Conservation (phyloP, 495 filamentous ascomycete species). For the Thermochaetoides thermophila region DNA sequence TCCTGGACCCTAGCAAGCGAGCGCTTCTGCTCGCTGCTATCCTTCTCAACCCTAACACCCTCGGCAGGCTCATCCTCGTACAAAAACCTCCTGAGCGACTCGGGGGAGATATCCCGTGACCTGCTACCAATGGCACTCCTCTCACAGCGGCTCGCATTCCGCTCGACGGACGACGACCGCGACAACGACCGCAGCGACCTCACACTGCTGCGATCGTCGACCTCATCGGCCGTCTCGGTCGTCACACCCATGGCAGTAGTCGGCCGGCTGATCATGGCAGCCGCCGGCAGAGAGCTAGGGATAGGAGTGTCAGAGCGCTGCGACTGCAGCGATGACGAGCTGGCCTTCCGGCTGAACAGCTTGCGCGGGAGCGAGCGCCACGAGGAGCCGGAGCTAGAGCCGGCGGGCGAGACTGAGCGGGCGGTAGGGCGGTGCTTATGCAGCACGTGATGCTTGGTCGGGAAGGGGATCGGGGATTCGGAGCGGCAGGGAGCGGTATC, state of each 20-base stretch:
- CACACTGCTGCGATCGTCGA: neutral
- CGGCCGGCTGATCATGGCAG: neutral
- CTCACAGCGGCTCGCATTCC: too few species aligned
- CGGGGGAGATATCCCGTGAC: conserved; percentile 33
- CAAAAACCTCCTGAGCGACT: conserved; percentile 30
- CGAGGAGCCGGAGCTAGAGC: too few species aligned
- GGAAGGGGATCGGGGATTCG: too few species aligned
- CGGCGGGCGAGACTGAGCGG: conserved; percentile 35
- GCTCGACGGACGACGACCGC: too few species aligned
- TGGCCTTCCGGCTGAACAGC: conserved; percentile 25
- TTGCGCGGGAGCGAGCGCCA: conserved; percentile 30
- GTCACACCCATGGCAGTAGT: neutral
- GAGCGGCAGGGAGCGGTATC: conserved; percentile 38
- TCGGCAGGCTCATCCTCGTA: conserved; percentile 19
- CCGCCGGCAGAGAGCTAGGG: too few species aligned
- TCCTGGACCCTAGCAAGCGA: too few species aligned
- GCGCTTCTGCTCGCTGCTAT: too few species aligned
- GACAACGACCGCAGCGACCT: neutral
- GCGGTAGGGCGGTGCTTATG: conserved; percentile 2
- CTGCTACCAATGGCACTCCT: conserved; percentile 17
- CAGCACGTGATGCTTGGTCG: conserved; percentile 23
- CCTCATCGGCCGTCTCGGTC: neutral
- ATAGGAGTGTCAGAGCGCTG: too few species aligned
- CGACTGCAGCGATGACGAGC: conserved; percentile 20
- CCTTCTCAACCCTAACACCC: too few species aligned